Evolutionary conservation across 2,329 filamentous ascomycete species (phyloP).

Genomic region (Mycogone perniciosa): DNA sequence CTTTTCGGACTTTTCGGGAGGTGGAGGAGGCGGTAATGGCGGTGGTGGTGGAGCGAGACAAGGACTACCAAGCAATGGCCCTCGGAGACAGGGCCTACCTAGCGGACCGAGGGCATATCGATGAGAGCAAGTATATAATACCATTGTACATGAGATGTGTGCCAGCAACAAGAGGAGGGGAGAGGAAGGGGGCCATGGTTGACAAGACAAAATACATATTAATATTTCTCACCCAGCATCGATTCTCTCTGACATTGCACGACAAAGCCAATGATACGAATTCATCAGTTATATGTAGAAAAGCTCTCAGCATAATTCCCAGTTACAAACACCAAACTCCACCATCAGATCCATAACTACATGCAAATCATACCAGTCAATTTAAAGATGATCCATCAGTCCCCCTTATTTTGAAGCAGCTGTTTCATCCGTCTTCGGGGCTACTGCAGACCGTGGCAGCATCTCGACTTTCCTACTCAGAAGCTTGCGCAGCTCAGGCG

Average conservation of each 20-base stretch:
- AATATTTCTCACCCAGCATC: slow-evolving; percentile 2
- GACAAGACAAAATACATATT: slow-evolving; percentile 10
- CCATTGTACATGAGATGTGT: slow-evolving; percentile 5
- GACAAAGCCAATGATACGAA: neutral
- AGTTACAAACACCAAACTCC: too few species aligned
- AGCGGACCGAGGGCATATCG: slow-evolving; percentile 38
- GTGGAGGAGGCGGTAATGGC: slow-evolving; percentile 27
- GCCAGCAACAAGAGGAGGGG: neutral
- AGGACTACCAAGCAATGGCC: slow-evolving; percentile 7
- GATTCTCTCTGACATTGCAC: neutral
- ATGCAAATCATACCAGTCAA: too few species aligned
- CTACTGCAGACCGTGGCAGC: slow-evolving; percentile 32
- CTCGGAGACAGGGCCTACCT: slow-evolving; percentile 37
- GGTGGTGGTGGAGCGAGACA: slow-evolving; percentile 29
- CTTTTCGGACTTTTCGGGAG: slow-evolving; percentile 20
- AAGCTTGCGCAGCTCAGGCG: slow-evolving; percentile 49
- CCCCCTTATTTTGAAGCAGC: slow-evolving; percentile 18
- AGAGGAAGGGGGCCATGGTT: slow-evolving; percentile 1
- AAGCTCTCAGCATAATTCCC: too few species aligned
- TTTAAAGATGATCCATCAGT: neutral
- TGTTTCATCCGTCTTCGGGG: slow-evolving; percentile 32
- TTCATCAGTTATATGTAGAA: neutral
- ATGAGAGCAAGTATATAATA: slow-evolving; percentile 18
- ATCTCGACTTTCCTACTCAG: slow-evolving; percentile 44
- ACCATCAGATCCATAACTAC: too few species aligned